Evolutionary conservation across 768 basidiomycete genomes (phyloP).

Genomic region (Lentinula lateritia): DNA sequence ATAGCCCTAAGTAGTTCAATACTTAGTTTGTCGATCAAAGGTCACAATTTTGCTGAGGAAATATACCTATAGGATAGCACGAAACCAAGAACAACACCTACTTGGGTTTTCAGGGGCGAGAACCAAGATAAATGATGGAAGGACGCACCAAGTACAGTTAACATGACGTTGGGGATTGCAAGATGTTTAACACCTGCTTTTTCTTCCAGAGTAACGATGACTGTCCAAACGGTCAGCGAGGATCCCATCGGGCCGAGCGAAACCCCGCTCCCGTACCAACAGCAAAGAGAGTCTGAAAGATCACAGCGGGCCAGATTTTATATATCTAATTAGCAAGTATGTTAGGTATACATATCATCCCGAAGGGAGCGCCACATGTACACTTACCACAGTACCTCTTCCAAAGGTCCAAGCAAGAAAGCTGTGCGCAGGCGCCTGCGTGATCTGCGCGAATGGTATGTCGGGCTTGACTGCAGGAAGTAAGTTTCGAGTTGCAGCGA

Average conservation of each 20-base stretch:
- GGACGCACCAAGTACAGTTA: conserved; percentile 7
- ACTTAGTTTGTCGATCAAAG: not conserved
- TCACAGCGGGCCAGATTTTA: conserved; percentile 9
- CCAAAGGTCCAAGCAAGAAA: conserved; percentile 10
- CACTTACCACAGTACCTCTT: conserved; percentile 5
- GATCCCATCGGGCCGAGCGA: not conserved
- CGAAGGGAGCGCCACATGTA: not conserved
- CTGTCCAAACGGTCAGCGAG: not conserved
- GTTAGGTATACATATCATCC: not conserved
- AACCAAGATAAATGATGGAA: not conserved
- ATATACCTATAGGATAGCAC: conserved; percentile 24
- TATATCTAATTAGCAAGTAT: conserved; percentile 2
- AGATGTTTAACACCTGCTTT: not conserved
- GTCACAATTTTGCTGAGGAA: not conserved
- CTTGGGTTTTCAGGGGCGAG: not conserved
- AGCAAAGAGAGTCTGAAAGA: conserved; percentile 7
- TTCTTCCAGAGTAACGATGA: conserved; percentile 3
- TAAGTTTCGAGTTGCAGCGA: not conserved
- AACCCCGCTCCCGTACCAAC: not conserved
- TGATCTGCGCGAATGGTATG: conserved; percentile 3
- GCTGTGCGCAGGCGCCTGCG: conserved; percentile 7
- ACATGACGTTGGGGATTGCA: conserved; percentile 4
- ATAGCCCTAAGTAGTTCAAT: not conserved
- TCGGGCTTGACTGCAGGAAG: conserved; percentile 7
- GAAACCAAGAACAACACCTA: conserved; percentile 38